Percentiles rank a stretch among this genome's conserved stretches.
phyloP scores from a whole-genome alignment of 345 rosid species.

The Ceriops decandra region DNA sequence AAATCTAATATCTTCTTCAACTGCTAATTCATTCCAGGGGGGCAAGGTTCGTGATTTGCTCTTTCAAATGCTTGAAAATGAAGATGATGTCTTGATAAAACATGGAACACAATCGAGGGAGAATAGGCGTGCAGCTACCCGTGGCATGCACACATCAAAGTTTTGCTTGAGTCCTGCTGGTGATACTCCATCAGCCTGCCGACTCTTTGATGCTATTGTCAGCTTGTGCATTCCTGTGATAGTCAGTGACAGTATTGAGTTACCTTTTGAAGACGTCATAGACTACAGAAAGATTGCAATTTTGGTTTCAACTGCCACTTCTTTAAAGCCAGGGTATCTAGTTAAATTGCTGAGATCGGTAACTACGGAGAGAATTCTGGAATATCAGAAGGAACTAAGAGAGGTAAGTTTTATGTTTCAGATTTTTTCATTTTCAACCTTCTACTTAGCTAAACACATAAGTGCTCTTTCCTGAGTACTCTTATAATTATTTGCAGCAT shows the following conservation, averaged over 20 bases:
- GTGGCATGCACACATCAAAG: slow-evolving; percentile 91
- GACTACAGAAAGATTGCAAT: slow-evolving; percentile 80
- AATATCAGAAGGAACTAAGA: slow-evolving; percentile 71
- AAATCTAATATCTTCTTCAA: slow-evolving; percentile 13
- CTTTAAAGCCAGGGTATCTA: slow-evolving; percentile 66
- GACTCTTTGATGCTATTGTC: slow-evolving; percentile 94
- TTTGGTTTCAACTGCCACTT: slow-evolving; percentile 61
- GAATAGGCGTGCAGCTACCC: slow-evolving; percentile 82
- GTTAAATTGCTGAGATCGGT: slow-evolving; percentile 58
- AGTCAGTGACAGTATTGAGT: slow-evolving; percentile 79
- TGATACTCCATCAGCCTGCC: slow-evolving; percentile 97
- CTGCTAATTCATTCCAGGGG: slow-evolving; percentile 43
- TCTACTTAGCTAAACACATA: neutral
- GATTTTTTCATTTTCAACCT: neutral
- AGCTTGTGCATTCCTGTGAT: slow-evolving; percentile 95
- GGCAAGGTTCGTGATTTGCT: slow-evolving; percentile 93
- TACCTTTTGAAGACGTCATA: slow-evolving; percentile 92
- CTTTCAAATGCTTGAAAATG: slow-evolving; percentile 77
- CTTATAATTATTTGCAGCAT: too few species aligned
- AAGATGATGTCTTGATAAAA: slow-evolving; percentile 72
- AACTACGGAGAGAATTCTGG: slow-evolving; percentile 49
- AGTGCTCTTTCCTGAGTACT: neutral
- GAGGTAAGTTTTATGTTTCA: slow-evolving; percentile 34
- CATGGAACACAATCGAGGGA: slow-evolving; percentile 98
- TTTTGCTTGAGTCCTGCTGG: slow-evolving; percentile 98